phyloP scores from a whole-genome alignment of 768 basidiomycete genomes.

The Calocera cornea region DNA sequence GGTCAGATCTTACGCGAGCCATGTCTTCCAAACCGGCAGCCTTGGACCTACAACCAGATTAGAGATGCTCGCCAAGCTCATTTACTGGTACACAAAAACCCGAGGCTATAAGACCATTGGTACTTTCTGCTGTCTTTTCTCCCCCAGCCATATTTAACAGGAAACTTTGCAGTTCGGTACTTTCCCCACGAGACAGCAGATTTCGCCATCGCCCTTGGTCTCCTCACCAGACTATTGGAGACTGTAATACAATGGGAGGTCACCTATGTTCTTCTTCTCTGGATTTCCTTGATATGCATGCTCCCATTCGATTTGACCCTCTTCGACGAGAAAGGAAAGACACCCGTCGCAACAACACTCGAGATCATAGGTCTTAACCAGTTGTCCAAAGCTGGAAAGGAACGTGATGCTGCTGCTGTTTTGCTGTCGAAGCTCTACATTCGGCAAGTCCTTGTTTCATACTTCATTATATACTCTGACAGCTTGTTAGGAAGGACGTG shows the following conservation, averaged over 20 bases:
- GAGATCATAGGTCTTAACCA: slow-evolving; percentile 46
- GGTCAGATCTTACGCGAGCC: slow-evolving; percentile 43
- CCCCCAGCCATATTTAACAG: slow-evolving; percentile 14
- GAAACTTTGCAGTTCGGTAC: slow-evolving; percentile 53
- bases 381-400: slow-evolving; percentile 59
- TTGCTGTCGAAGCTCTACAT: slow-evolving; percentile 72
- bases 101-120: slow-evolving; percentile 86
- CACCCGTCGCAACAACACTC: slow-evolving; percentile 35
- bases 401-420: slow-evolving; percentile 68
- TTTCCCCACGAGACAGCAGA: slow-evolving; percentile 88
- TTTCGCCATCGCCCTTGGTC: slow-evolving; percentile 54
- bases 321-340: slow-evolving; percentile 38
- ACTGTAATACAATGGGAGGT: slow-evolving; percentile 53
- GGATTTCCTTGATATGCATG: slow-evolving; percentile 89
- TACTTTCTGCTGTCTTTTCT: slow-evolving; percentile 30
- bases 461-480: neutral
- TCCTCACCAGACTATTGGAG: slow-evolving; percentile 32
- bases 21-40: slow-evolving; percentile 23
- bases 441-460: slow-evolving; percentile 37
- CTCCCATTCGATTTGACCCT: slow-evolving; percentile 84
- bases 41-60: slow-evolving; percentile 31
- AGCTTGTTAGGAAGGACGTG: slow-evolving; percentile 42
- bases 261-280: slow-evolving; percentile 71
- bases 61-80: slow-evolving; percentile 40
- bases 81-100: slow-evolving; percentile 75